Percentiles rank a stretch among this genome's conserved stretches.
These are phyloP conservation scores for Neonothopanus nambi DNA, from an alignment of 1,284 basidiomycete species.

Conservation along the genomic window DNA sequence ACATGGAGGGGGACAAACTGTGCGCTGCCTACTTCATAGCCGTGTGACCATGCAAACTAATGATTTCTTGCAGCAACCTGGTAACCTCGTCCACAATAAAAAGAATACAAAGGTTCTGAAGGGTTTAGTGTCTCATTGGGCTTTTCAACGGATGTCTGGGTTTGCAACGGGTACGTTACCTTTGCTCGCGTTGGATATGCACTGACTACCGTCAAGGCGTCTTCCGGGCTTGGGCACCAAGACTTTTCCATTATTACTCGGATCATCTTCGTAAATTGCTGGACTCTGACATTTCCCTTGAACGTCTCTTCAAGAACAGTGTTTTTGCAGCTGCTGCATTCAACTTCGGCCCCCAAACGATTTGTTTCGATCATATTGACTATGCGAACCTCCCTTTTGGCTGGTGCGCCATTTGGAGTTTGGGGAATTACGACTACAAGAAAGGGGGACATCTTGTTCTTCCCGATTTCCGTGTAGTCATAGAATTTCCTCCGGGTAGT, in stretches of 20 bases:
- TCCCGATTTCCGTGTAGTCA: no score
- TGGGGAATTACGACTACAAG: constrained; percentile 23
- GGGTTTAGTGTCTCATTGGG: neutral
- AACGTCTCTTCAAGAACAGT: constrained; percentile 1
- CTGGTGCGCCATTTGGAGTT: constrained; percentile 9
- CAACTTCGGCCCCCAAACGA: constrained; percentile 1
- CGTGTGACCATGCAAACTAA: no score
- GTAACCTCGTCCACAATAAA: neutral
- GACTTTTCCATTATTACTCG: neutral
- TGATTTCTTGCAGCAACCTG: neutral
- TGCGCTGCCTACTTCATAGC: no score
- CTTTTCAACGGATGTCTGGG: neutral
- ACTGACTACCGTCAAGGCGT: neutral
- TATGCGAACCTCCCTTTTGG: constrained; percentile 2
- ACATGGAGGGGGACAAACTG: neutral
- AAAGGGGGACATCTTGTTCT: constrained; percentile 22
- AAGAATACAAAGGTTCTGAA: neutral
- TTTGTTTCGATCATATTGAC: neutral
- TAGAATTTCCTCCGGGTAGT: no score
- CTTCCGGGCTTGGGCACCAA: neutral
- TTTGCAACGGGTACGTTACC: neutral
- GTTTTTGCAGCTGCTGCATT: neutral
- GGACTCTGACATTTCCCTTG: neutral
- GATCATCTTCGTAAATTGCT: neutral
- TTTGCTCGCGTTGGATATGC: neutral